A percentile compares a stretch with the other conserved stretches of the same genome.
phyloP scores from a whole-genome alignment of 106 monocot genomes.

The Phalaenopsis aphrodite region DNA sequence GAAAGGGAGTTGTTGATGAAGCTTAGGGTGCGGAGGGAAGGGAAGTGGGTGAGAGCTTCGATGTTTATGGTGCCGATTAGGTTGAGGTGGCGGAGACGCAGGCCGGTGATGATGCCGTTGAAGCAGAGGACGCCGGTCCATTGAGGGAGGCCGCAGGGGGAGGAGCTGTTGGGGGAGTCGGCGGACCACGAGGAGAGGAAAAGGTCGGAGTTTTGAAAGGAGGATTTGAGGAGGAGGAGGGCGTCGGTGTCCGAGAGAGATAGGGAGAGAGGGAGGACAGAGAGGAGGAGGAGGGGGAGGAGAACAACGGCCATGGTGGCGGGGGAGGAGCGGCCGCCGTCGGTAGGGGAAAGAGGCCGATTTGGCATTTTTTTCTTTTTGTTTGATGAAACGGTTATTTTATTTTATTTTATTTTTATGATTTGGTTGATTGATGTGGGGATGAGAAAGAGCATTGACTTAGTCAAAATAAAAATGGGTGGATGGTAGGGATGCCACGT shows the following conservation, averaged over 20 bases:
- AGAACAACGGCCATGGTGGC: background rate
- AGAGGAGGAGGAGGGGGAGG: constrained; percentile 13
- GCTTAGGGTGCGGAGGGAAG: constrained; percentile 35
- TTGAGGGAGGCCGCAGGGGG: background rate
- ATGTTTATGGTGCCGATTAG: constrained; percentile 31
- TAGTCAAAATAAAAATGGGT: background rate
- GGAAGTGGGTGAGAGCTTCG: constrained; percentile 20
- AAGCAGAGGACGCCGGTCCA: constrained; percentile 54
- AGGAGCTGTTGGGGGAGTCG: constrained; percentile 1
- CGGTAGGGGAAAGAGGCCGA: background rate
- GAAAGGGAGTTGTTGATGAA: constrained; percentile 38
- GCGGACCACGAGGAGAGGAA: constrained; percentile 23
- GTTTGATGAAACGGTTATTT: background rate
- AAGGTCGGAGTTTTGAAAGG: constrained; percentile 14
- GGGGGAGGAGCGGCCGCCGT: background rate
- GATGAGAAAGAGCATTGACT: background rate
- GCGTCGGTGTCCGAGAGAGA: constrained; percentile 17
- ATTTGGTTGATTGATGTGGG: background rate
- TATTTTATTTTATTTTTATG: background rate
- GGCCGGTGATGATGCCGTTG: constrained; percentile 28
- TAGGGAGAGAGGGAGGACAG: constrained; percentile 9
- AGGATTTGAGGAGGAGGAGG: constrained; percentile 30
- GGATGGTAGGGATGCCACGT: background rate
- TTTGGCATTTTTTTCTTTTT: background rate
- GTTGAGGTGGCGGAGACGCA: constrained; percentile 26